Conservation (phyloP, 768 basidiomycete species). For the Lenzites betulinus region DNA sequence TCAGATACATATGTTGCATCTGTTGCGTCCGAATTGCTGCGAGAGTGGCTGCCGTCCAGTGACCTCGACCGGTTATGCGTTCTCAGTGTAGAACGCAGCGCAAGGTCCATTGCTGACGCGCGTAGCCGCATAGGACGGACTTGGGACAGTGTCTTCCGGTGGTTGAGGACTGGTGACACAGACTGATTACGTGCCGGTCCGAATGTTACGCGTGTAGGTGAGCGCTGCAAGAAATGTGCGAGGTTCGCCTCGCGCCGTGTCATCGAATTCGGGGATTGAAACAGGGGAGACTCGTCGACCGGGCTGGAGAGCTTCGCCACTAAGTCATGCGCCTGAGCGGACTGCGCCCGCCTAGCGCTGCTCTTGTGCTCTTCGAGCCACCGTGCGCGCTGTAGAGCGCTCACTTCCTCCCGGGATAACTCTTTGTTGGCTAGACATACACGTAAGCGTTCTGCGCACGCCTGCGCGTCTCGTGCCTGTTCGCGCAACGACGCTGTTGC, state of each 20-base stretch:
- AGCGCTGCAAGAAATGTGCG: constrained; percentile 15
- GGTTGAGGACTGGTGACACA: neutral
- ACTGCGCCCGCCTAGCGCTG: constrained; percentile 38
- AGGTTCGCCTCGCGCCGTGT: constrained; percentile 12
- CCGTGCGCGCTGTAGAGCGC: constrained; percentile 45
- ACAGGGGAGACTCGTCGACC: neutral
- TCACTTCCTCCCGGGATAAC: constrained; percentile 34
- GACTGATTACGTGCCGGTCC: neutral
- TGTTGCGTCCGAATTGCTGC: constrained; percentile 11
- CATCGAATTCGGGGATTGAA: constrained; percentile 5
- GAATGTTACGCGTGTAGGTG: constrained; percentile 18
- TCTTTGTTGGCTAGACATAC: constrained; percentile 40
- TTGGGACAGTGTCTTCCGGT: constrained; percentile 18
- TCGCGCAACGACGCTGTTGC: constrained; percentile 45
- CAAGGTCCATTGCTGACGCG: constrained; percentile 13
- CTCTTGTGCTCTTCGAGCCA: constrained; percentile 55
- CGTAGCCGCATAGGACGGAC: constrained; percentile 21
- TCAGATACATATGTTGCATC: constrained; percentile 16
- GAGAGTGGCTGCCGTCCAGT: constrained; percentile 12
- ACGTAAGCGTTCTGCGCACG: constrained; percentile 44
- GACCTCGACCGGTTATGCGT: constrained; percentile 12
- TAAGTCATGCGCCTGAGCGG: neutral
- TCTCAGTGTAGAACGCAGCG: constrained; percentile 4
- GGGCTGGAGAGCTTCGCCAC: constrained; percentile 9
- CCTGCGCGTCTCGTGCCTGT: constrained; percentile 48